These are phyloP conservation scores for Ogataea wickerhamii DNA, from an alignment of 805 yeast genomes.

Conservation along the genomic window DNA sequence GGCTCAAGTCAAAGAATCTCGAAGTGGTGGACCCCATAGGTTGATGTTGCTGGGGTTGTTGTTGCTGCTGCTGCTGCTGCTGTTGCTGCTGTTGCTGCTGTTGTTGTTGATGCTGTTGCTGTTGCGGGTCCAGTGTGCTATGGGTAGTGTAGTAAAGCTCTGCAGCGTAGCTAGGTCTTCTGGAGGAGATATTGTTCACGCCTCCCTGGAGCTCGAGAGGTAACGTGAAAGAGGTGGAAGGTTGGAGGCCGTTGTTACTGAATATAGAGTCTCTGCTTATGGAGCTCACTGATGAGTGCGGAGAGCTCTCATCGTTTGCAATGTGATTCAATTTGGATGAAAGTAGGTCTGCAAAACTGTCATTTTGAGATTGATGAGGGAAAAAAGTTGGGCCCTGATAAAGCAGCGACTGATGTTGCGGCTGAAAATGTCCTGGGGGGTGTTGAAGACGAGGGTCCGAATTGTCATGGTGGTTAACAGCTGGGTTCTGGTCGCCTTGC, in stretches of 20 bases:
- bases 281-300: constrained; percentile 31
- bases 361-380: constrained; percentile 14
- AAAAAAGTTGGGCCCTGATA: constrained; percentile 11
- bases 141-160: constrained; percentile 47
- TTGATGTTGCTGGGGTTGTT: constrained; percentile 2
- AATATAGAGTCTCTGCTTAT: constrained; percentile 26
- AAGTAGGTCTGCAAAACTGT: constrained; percentile 19
- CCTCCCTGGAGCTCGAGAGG: constrained; percentile 67
- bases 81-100: constrained; percentile 11
- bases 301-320: constrained; percentile 22
- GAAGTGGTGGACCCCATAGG: constrained; percentile 6
- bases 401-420: constrained; percentile 7
- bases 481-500: neutral
- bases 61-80: constrained; percentile 9
- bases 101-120: constrained; percentile 11
- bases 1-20: constrained; percentile 18
- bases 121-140: constrained; percentile 21
- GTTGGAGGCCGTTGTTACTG: constrained; percentile 9
- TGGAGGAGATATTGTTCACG: constrained; percentile 53
- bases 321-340: constrained; percentile 15
- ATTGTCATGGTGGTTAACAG: neutral
- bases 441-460: constrained; percentile 13
- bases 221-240: constrained; percentile 35
- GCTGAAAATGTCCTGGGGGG: constrained; percentile 10
- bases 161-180: constrained; percentile 75